These are phyloP conservation scores for Ceratocystis cacaofunesta DNA, from an alignment of 2,329 filamentous ascomycete species.

Conservation along the genomic window DNA sequence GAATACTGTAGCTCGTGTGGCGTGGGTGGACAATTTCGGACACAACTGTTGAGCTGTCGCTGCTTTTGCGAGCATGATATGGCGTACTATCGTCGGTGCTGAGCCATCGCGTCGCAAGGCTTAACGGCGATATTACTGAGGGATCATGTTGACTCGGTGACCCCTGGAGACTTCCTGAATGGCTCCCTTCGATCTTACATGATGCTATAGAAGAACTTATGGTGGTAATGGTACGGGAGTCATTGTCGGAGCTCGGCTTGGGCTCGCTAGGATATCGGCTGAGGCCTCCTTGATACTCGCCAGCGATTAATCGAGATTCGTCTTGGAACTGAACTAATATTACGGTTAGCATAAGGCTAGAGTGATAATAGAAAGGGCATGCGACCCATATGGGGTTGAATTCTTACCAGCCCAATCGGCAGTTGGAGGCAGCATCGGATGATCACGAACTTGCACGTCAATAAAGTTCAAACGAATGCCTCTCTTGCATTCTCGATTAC, in stretches of 20 bases:
- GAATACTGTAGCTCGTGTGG: constrained; percentile 1
- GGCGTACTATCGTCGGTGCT: constrained; percentile 5
- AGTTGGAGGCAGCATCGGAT: constrained; percentile 45
- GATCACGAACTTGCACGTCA: constrained; percentile 59
- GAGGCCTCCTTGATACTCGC: constrained; percentile 70
- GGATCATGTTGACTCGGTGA: constrained; percentile 9
- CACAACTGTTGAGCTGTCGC: not conserved
- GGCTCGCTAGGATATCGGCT: constrained; percentile 46
- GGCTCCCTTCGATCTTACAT: not conserved
- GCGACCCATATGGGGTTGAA: not conserved
- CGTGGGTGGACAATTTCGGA: not conserved
- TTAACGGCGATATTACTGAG: constrained; percentile 9
- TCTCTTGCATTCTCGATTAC: constrained; percentile 69
- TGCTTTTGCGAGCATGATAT: constrained; percentile 1
- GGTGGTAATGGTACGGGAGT: constrained; percentile 23
- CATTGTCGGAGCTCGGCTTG: constrained; percentile 18
- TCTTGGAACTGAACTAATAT: constrained; percentile 60
- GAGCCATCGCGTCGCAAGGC: constrained; percentile 13
- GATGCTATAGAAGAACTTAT: constrained; percentile 12
- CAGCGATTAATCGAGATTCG: constrained; percentile 79
- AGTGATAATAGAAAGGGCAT: constrained; percentile 12
- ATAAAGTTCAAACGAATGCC: constrained; percentile 85
- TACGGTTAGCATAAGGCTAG: constrained; percentile 6
- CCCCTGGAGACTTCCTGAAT: constrained; percentile 7
- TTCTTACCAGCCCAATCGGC: constrained; percentile 48